Conservation (phyloP, 306 rosid species). For the Echinosophora koreensis region DNA sequence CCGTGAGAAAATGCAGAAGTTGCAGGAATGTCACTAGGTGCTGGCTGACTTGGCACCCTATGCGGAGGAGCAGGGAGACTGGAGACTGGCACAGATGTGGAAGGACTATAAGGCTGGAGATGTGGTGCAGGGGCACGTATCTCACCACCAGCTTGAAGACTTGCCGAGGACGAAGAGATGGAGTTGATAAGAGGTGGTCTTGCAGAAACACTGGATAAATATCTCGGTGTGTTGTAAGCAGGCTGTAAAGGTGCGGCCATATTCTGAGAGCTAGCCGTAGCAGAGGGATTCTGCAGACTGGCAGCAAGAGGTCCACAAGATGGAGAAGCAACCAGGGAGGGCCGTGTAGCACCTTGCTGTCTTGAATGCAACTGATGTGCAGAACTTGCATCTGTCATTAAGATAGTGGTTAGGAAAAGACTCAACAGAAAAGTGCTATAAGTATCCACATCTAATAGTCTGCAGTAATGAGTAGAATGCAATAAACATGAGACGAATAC, state of each 20-base stretch:
- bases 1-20: conserved; percentile 43
- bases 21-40: conserved; percentile 42
- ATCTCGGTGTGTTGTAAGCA: conserved; percentile 42
- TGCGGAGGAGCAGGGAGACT: conserved; percentile 40
- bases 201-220: conserved; percentile 47
- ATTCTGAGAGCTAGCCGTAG: conserved; percentile 39
- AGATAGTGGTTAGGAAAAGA: conserved; percentile 39
- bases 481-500: conserved; percentile 28
- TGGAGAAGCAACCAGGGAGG: conserved; percentile 44
- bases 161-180: conserved; percentile 50
- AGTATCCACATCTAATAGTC: conserved; percentile 8
- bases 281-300: conserved; percentile 45
- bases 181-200: conserved; percentile 58
- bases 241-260: conserved; percentile 46
- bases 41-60: conserved; percentile 45
- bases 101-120: conserved; percentile 65
- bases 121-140: conserved; percentile 83
- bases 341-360: conserved; percentile 51
- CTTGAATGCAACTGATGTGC: conserved; percentile 50
- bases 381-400: conserved; percentile 57
- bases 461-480: conserved; percentile 4
- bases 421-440: conserved; percentile 22
- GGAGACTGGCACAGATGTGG: conserved; percentile 42
- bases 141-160: conserved; percentile 53
- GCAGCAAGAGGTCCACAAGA: conserved; percentile 43